Evolutionary conservation across 169 alveolate species (phyloP).

Genomic region (Eimeria necatrix): DNA sequence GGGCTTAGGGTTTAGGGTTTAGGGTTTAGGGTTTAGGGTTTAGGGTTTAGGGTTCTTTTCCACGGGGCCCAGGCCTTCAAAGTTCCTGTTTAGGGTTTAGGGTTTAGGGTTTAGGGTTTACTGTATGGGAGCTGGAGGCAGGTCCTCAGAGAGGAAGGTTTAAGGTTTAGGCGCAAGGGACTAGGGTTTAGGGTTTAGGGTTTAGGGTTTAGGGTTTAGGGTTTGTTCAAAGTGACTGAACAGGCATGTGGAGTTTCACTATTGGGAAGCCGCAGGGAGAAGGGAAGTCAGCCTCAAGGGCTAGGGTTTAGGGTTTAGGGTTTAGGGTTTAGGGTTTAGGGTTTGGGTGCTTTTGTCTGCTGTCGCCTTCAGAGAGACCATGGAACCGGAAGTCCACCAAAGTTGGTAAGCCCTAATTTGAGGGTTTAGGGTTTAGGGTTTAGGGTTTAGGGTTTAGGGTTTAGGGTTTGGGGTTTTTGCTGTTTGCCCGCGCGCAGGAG

Average conservation of each 20-base stretch:
- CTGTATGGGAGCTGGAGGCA: neutral
- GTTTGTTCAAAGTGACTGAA: neutral
- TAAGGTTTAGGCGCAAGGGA: neutral
- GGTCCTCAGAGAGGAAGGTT: neutral
- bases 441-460: conserved; percentile 18
- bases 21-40: neutral
- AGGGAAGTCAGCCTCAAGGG: neutral
- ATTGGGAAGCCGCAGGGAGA: neutral
- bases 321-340: neutral
- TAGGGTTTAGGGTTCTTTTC: neutral
- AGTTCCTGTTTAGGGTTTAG: neutral
- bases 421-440: conserved; percentile 40
- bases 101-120: neutral
- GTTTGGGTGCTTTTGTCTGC: conserved; percentile 1
- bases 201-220: neutral
- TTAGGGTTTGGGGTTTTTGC: neutral
- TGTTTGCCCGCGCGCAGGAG: conserved; percentile 6
- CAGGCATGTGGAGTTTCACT: neutral
- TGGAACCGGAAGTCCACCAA: conserved; percentile 22
- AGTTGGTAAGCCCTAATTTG: conserved; percentile 1
- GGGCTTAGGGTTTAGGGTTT: neutral
- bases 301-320: neutral
- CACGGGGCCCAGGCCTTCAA: too few species aligned
- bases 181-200: neutral
- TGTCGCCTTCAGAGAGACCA: conserved; percentile 8